Conservation (phyloP, 2,329 filamentous ascomycete genomes). For the Xylariaceae sp. region DNA sequence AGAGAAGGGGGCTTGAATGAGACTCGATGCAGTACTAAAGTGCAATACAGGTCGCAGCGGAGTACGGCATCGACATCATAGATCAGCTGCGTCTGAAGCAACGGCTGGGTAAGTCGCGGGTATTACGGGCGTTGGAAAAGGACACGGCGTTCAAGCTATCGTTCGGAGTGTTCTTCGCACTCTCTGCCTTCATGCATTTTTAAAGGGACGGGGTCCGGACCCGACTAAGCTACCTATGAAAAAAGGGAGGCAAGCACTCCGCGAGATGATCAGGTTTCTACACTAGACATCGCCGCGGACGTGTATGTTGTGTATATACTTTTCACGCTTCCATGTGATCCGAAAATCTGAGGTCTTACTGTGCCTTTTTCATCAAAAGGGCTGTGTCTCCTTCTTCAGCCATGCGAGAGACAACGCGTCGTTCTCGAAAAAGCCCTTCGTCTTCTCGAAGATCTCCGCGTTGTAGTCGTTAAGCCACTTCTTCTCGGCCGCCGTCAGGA, state of each 20-base stretch:
- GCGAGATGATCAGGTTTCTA: background rate
- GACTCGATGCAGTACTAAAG: constrained; percentile 3
- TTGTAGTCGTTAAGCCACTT: constrained; percentile 86
- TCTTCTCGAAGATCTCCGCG: constrained; percentile 74
- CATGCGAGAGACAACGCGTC: constrained; percentile 70
- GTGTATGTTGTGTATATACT: constrained; percentile 7
- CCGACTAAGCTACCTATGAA: background rate
- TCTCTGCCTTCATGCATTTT: constrained; percentile 59
- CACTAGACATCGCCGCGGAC: background rate
- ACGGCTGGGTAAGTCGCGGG: constrained; percentile 34
- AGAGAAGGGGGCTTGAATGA: background rate
- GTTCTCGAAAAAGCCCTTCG: constrained; percentile 65
- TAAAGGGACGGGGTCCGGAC: constrained; percentile 10
- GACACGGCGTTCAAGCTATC: constrained; percentile 62
- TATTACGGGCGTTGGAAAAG: constrained; percentile 48
- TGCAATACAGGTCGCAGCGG: constrained; percentile 30
- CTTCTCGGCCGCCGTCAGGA: constrained; percentile 71
- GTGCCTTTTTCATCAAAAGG: constrained; percentile 38
- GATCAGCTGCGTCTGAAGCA: constrained; percentile 31
- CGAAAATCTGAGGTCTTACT: background rate
- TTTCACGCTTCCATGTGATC: background rate
- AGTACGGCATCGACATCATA: constrained; percentile 33
- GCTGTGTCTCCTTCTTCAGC: constrained; percentile 81
- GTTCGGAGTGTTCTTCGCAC: constrained; percentile 67
- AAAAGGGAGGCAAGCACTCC: background rate